Evolutionary conservation across 257 asterid genomes (phyloP).

Genomic region (Przewalskia tangutica): DNA sequence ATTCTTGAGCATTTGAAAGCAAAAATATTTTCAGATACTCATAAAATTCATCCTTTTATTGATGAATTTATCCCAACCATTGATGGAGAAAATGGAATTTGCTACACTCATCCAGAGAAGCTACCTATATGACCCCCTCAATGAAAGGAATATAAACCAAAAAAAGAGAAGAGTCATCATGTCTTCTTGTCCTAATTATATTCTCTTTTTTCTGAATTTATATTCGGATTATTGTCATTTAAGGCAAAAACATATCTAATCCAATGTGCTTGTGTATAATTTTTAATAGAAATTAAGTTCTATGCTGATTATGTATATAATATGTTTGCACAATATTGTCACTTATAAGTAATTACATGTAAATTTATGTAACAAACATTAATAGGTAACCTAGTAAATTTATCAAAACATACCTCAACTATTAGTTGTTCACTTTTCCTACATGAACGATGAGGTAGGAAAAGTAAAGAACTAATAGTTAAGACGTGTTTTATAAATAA

Average conservation of each 20-base stretch:
- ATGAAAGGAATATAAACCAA: not conserved
- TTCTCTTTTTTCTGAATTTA: not conserved
- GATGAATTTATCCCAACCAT: conserved; percentile 37
- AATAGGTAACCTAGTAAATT: no score
- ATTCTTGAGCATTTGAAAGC: conserved; percentile 37
- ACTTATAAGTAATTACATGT: no score
- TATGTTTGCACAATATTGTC: not conserved
- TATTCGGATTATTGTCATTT: not conserved
- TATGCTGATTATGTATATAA: no score
- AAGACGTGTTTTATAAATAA: no score
- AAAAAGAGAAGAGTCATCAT: not conserved
- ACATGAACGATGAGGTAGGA: no score
- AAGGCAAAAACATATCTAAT: not conserved
- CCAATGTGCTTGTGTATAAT: not conserved
- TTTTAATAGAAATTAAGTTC: not conserved
- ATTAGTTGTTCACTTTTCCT: no score
- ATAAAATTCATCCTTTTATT: conserved; percentile 28
- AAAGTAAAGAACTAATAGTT: no score
- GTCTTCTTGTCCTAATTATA: not conserved
- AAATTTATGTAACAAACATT: not conserved
- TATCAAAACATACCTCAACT: no score
- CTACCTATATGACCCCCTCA: conserved; percentile 10
- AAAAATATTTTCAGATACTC: conserved; percentile 13
- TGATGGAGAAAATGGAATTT: conserved; percentile 40
- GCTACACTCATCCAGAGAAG: conserved; percentile 39